Evolutionary conservation across 2,329 filamentous ascomycete species (phyloP).

Genomic region (Monilinia vaccinii-corymbosi): DNA sequence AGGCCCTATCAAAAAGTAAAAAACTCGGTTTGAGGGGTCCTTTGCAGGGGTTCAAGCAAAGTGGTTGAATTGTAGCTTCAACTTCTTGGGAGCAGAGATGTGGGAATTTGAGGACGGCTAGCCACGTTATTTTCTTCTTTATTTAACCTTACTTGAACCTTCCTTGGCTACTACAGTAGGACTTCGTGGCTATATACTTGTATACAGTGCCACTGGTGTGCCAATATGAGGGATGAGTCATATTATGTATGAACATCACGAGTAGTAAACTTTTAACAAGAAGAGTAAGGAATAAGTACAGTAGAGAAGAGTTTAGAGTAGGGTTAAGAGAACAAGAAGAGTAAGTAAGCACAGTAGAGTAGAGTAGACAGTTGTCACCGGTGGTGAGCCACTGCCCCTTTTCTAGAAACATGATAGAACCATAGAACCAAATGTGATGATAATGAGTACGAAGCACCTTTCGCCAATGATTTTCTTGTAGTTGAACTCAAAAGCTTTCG

Average conservation of each 20-base stretch:
- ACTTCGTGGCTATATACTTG: neutral
- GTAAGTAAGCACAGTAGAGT: too few relatives aligned
- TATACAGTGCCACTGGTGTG: neutral
- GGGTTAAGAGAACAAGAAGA: too few relatives aligned
- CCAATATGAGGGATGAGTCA: too few relatives aligned
- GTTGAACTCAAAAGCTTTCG: neutral
- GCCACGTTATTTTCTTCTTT: neutral
- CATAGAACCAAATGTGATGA: neutral
- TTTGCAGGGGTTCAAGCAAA: constrained; percentile 4
- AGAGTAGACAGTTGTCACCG: too few relatives aligned
- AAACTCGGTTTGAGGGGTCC: constrained; percentile 1
- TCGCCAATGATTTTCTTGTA: neutral
- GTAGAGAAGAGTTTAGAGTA: too few relatives aligned
- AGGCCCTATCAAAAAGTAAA: neutral
- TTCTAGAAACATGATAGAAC: neutral
- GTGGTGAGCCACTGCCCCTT: neutral
- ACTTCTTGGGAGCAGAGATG: neutral
- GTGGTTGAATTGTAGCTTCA: neutral
- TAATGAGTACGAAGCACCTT: neutral
- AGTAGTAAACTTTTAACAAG: too few relatives aligned
- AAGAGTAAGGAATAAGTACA: too few relatives aligned
- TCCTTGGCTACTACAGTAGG: neutral
- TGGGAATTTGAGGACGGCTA: neutral
- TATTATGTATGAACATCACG: too few relatives aligned
- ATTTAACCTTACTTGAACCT: neutral